These are phyloP conservation scores for Entamoeba nuttalli DNA, from an alignment of 208 protist genomes.

Conservation along the genomic window DNA sequence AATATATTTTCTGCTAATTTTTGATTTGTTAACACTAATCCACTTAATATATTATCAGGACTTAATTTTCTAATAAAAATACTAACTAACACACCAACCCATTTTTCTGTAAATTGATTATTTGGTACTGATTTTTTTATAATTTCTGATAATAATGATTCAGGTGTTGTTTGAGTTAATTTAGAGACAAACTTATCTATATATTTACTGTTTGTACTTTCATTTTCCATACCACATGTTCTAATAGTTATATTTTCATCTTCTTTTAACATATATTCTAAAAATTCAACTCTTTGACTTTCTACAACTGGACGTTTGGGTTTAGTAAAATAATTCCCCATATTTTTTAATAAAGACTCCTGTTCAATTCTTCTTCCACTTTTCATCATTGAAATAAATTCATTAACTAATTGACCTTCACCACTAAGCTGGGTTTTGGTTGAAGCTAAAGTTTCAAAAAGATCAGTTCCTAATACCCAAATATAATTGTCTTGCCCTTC, in stretches of 20 bases:
- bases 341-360: neutral
- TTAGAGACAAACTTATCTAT: neutral
- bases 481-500: neutral
- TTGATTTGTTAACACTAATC: neutral
- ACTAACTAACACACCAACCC: neutral
- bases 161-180: neutral
- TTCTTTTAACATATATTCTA: neutral
- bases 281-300: neutral
- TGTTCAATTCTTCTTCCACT: neutral
- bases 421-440: neutral
- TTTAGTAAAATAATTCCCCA: neutral
- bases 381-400: neutral
- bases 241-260: neutral
- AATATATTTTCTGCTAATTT: neutral
- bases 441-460: neutral
- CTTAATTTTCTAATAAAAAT: neutral
- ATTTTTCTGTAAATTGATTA: neutral
- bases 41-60: neutral
- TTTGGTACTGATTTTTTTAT: neutral
- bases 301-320: neutral
- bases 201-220: neutral
- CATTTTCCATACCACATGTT: neutral
- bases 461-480: neutral
- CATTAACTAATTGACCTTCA: neutral
- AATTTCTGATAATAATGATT: neutral